Percentiles rank a stretch among this genome's conserved stretches.
These are phyloP conservation scores for Quercus mongolica DNA, from an alignment of 306 rosid genomes.

Conservation along the genomic window DNA sequence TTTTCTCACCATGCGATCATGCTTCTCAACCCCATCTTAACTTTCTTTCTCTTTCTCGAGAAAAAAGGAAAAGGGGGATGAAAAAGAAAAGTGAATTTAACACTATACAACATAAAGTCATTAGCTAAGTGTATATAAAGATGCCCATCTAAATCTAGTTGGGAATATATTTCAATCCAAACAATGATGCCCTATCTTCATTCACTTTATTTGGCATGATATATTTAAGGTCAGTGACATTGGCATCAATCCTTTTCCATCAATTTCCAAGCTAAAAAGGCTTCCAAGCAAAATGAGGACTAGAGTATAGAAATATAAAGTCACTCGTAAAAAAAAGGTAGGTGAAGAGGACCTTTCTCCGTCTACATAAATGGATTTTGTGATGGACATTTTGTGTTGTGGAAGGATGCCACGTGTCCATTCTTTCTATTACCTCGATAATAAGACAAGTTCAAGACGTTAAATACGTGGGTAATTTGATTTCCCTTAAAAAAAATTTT, in stretches of 20 bases:
- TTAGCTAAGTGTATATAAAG: constrained; percentile 44
- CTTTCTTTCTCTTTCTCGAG: constrained; percentile 44
- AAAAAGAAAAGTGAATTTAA: constrained; percentile 25
- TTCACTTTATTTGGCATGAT: constrained; percentile 44
- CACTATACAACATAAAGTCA: constrained; percentile 45
- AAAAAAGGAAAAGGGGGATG: constrained; percentile 24
- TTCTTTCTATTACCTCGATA: too few species aligned
- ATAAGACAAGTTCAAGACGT: too few species aligned
- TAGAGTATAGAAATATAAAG: constrained; percentile 35
- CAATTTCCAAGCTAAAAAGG: constrained; percentile 74
- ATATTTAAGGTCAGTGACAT: constrained; percentile 27
- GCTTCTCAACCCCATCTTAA: constrained; percentile 31
- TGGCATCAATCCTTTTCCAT: constrained; percentile 53
- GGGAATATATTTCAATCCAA: constrained; percentile 60
- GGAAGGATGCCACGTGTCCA: not conserved
- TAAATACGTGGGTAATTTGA: too few species aligned
- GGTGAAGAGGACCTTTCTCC: constrained; percentile 19
- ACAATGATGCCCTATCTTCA: constrained; percentile 49
- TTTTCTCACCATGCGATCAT: constrained; percentile 57
- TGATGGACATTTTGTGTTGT: not conserved
- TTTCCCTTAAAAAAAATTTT: too few species aligned
- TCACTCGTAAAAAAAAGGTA: constrained; percentile 12
- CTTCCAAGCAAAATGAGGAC: constrained; percentile 52
- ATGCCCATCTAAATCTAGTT: constrained; percentile 44
- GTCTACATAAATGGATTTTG: not conserved